Evolutionary conservation across 2,329 filamentous ascomycete genomes (phyloP), one percentile per base, ranked within the genome.

Genomic region (Trichoderma aggressivum): DNA sequence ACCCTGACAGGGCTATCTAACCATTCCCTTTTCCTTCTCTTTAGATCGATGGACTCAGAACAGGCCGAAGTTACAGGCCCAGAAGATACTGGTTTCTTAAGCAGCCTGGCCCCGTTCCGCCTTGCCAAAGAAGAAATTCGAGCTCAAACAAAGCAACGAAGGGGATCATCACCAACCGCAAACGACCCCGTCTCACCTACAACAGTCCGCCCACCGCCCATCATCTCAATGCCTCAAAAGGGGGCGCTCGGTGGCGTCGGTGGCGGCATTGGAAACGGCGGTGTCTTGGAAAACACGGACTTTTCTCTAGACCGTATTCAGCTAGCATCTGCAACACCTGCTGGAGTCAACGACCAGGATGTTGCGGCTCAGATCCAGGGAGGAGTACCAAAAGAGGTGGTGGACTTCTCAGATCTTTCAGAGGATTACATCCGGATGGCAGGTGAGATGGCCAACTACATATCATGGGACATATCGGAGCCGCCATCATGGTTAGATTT

Each of bases 401-500:
- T 68, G 12, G 36, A 60, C 18, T 26, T 60, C 11, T 68, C 65
- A 7, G 65, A 50, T 26, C 10, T 68, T 11, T n/a, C 65, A 24
- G 65, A 68, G 30, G 65, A 68, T 8, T 68, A 68, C 55, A 68
- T 68, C 34, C 65, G 65, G 11, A 68, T 68, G 65, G 65, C 65
- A 24, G 65, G 65, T 14, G 65, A 68, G 65, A 68, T 68, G 65
- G 55, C 65, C 16, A 60, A 68, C 36, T 68, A 60, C 36, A 68
- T 68, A 18, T 68, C 65, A 6, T 68, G 65, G 65, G 65, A 68
- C 36, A 68, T 68, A 24, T 68, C 65, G n/a, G 65, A 68, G 28
- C 65, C 55, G 26, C 65, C 39, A 5, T 47, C 65, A 8, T 68
- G 65, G 65, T 60, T 68, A 26, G 55, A 68, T 50, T 68, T 68